Evolutionary conservation across 2,329 filamentous ascomycete species (phyloP), one percentile per base, ranked within the genome.

Genomic region (Calonectria fujianensis): DNA sequence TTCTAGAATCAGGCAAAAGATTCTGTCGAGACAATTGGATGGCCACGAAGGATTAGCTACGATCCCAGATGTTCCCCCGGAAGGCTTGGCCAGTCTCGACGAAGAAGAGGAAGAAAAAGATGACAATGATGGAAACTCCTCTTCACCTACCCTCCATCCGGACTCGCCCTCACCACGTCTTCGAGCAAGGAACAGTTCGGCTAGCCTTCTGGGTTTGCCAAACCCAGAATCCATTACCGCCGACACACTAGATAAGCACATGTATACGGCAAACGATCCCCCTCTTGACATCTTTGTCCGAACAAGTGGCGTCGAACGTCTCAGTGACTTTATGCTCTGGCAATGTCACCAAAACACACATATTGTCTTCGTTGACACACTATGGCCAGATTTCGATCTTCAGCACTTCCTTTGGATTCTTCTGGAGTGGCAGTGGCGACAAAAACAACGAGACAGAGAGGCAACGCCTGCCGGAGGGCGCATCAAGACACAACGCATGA

Each of bases 261-360:
- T 97, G 87, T 97, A 98, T 86, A 98, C 96, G 5, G 91, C 94
- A 64, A 92, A 92, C 69, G 93, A 94, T 76, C 97, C 97, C 20
- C 97, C 97, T 0, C 88, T 98, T 52, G 97, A 99, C 82, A 90
- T 99, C 16, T 93, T 99, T 70, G 91, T 99, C 66, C 92, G 97
- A 66, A 99, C 97, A 6, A 98, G 96, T 76, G 96, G 96, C 35
- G 97, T 99, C 18, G 94, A 96, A 84, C 91, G 97, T 64, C 88
- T 99, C 74, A 98, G 96, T 82, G 97, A 99, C 84, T 99, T 98
- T 81, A 97, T 99, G 96, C 92, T 99, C 41, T 99, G 97, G 97
- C 97, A 99, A 85, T 97, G 95, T 81, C 96, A 98, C 82, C 92
- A 98, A 82, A 90, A 96, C 77, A 98, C 97, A 0, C 94, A 98